A percentile compares a stretch with the other conserved stretches of the same genome.
phyloP scores from a whole-genome alignment of 2,329 filamentous ascomycete species.

The Herpotrichia juniperi region DNA sequence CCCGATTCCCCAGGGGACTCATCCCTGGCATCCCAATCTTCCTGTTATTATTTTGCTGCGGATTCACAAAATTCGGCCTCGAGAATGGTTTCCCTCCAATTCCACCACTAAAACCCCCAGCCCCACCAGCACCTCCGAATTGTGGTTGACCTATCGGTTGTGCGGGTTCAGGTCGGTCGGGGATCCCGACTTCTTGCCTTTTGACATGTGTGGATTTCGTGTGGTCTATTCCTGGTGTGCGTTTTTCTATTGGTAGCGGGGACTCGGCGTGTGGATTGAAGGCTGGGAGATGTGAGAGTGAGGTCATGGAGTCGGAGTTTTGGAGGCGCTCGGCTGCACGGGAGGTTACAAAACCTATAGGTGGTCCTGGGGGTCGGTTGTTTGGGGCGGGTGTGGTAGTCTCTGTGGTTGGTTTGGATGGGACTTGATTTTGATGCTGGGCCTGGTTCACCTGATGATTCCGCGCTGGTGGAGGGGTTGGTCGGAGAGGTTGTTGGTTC shows the following conservation, averaged over 20 bases:
- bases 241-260: slow-evolving; percentile 75
- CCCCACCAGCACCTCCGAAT: no score
- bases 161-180: slow-evolving; percentile 18
- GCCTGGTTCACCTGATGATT: slow-evolving; percentile 24
- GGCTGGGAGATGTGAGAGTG: slow-evolving; percentile 40
- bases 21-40: slow-evolving; percentile 58
- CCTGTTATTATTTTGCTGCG: slow-evolving; percentile 53
- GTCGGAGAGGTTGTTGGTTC: slow-evolving; percentile 29
- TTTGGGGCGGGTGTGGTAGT: slow-evolving; percentile 12
- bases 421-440: slow-evolving; percentile 7
- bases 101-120: no score
- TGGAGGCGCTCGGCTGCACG: slow-evolving; percentile 51
- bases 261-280: slow-evolving; percentile 58
- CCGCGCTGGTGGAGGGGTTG: slow-evolving; percentile 32
- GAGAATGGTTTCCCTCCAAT: slow-evolving; percentile 2
- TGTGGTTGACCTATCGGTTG: slow-evolving; percentile 14
- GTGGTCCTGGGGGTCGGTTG: slow-evolving; percentile 18
- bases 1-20: slow-evolving; percentile 52
- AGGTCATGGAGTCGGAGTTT: slow-evolving; percentile 33
- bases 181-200: slow-evolving; percentile 48
- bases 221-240: slow-evolving; percentile 87
- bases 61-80: slow-evolving; percentile 55
- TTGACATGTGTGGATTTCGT: slow-evolving; percentile 75
- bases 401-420: slow-evolving; percentile 11
- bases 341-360: slow-evolving; percentile 54